These are phyloP conservation scores for Phytophthora boehmeriae DNA, from an alignment of 352 stramenopile genomes.

Conservation along the genomic window DNA sequence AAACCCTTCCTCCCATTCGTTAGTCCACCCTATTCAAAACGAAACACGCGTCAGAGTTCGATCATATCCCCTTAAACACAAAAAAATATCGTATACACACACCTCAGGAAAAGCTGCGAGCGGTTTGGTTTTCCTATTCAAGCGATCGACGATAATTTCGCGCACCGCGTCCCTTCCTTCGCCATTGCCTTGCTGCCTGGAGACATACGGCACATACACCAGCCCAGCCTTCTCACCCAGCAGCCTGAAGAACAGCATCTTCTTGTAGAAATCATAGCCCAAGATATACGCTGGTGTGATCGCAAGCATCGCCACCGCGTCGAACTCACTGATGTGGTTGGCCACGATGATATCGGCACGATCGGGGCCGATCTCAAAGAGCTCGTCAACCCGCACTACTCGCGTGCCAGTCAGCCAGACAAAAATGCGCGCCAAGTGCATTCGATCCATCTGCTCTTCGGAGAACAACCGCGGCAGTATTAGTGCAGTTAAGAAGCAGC, in stretches of 20 bases:
- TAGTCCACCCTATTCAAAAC: constrained; percentile 49
- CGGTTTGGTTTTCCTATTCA: constrained; percentile 53
- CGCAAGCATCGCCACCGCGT: constrained; percentile 59
- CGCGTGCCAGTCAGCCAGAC: constrained; percentile 53
- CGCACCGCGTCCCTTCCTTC: constrained; percentile 56
- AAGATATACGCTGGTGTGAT: constrained; percentile 61
- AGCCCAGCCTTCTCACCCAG: constrained; percentile 65
- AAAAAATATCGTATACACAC: neutral
- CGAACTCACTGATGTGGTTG: constrained; percentile 84
- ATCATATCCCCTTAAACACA: constrained; percentile 2
- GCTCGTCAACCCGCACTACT: constrained; percentile 45
- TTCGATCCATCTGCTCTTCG: constrained; percentile 52
- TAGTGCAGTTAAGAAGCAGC: constrained; percentile 50
- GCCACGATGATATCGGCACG: constrained; percentile 57
- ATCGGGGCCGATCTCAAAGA: constrained; percentile 31
- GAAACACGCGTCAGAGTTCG: neutral
- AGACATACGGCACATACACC: constrained; percentile 75
- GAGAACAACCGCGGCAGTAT: constrained; percentile 48
- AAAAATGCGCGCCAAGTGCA: constrained; percentile 46
- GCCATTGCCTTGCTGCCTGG: constrained; percentile 55
- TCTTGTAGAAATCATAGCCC: constrained; percentile 88
- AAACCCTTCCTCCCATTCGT: constrained; percentile 69
- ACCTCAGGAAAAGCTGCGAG: constrained; percentile 70
- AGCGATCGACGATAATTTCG: constrained; percentile 67
- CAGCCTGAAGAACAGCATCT: constrained; percentile 73